A percentile compares a stretch with the other conserved stretches of the same genome.
Conservation (phyloP, 73 alveolate genomes). For the Effrenium voratum region DNA sequence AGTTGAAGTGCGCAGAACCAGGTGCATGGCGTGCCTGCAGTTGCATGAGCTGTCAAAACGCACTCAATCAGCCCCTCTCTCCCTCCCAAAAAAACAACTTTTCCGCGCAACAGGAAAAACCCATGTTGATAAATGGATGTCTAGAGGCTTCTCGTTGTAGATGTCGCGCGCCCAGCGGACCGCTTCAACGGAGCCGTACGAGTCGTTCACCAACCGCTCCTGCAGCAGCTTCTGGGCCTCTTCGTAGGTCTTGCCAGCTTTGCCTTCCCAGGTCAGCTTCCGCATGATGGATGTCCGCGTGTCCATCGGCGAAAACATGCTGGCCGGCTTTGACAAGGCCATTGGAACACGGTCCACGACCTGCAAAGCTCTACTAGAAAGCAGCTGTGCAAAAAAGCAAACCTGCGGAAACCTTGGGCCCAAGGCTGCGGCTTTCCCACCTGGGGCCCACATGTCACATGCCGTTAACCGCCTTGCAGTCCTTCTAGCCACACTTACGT, state of each 20-base stretch:
- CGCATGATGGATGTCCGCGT: background rate
- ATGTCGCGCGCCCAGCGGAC: background rate
- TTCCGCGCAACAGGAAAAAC: background rate
- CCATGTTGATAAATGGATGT: background rate
- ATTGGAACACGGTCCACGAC: background rate
- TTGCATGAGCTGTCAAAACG: background rate
- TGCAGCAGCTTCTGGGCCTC: background rate
- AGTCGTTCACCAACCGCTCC: background rate
- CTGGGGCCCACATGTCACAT: background rate
- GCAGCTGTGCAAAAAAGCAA: background rate
- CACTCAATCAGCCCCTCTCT: background rate
- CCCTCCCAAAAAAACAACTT: background rate
- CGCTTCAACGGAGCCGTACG: background rate
- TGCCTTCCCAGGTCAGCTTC: background rate
- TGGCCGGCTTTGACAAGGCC: background rate
- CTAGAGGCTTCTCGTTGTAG: conserved; percentile 6
- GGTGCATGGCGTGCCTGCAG: conserved; percentile 34
- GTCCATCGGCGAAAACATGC: conserved; percentile 13
- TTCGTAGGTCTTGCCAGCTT: background rate
- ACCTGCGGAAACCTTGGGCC: too few species aligned
- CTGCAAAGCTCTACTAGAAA: background rate
- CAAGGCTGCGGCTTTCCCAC: background rate
- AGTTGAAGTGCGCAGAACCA: background rate
- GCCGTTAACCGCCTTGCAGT: background rate
- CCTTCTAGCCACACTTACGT: background rate